Base-by-base conservation (phyloP, 2,329 filamentous ascomycete genomes). In the Myriosclerotinia curreyana region DNA sequence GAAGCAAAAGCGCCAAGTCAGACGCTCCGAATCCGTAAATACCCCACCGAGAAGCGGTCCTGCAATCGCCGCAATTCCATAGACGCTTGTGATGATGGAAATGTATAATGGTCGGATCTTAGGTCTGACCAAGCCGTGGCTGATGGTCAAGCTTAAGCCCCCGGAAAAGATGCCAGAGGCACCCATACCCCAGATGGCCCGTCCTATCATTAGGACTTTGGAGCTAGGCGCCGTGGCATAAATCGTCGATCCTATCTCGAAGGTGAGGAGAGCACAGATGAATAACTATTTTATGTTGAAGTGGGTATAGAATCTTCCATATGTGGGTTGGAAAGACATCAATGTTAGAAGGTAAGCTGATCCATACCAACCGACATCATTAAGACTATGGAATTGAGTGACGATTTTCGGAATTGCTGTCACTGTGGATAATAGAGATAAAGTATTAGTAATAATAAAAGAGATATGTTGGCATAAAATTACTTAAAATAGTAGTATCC, bases 41-140 rank as follows among this genome's bases (percentile, higher is more conserved):
- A 82, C 80, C 17, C 88, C 87, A 28, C 87, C 85, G 5, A 87
- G 74, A 1, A 86, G 77, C 0, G 87, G 87, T 0, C 87, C 87
- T 17, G 89, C 75, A 0, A 82, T 82, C 28, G 80, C 82, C 2
- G 87, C 86, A 25, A 88, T 73, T 1, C 86, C 86, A 86, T 87
- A 89, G 0, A 89, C 83, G 49, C 86, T 79, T 9, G 85, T 85
- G 56, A 88, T 82, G 54, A 89, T 75, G 2, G 86, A 86, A 67
- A 86, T 86, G 69, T 85, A 82, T 4, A 70, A 62, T 2, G 76
- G 72, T 38, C 75, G 68, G 2, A 31, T 31, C 28, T 31, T 31
- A 31, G 28, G 28, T 31, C 28, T 31, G 28, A 31, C 28, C 28
- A 31, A 31, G 28, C 28, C 28, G 40, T 73, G 71, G 12, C 69